Evolutionary conservation across 495 filamentous ascomycete species (phyloP), one percentile per base, ranked within the genome.

Genomic region (Sordaria brevicollis): DNA sequence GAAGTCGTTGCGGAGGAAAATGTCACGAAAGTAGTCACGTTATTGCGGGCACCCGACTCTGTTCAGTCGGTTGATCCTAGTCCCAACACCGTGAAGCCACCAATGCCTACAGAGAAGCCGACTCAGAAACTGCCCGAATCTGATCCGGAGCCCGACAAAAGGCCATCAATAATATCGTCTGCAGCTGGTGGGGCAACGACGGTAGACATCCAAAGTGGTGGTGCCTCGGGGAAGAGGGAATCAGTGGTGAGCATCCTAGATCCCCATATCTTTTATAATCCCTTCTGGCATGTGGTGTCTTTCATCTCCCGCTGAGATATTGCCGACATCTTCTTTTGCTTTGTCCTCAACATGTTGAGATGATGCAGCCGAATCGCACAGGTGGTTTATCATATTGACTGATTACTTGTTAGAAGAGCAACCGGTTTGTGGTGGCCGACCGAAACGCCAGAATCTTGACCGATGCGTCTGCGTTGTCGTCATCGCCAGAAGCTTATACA

Each of bases 391-490:
- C n/a, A 31, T 35, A 7, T 31, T 21, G 35, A 10, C 34, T 17
- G 36, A 35, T 11, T 34, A 69, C 35, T 8, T 62, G 17, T 21
- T 65, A 76, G 70, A 74, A 65, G 25, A 71, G 72, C 19, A 79
- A 73, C 57, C 77, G 73, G 13, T 79, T 77, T 34, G 21, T 76
- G 29, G 62, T 77, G 29, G 73, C 74, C 15, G 77, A 79, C 39
- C 76, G 75, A 36, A 70, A 71, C 5, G 69, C 73, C 33, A 73
- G 68, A 43, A 65, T 35, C 7, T 68, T 38, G 6, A 70, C 36
- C 13, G 43, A 68, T 19, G 57, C 39, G 25, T 13, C 43, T 21
- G 29, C 65, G 17, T 15, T 49, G 19, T 49, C 19, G 49, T 62
- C 49, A 31, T 62, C 49, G 33, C 21, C 25, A 62, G 25, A 31